Evolutionary conservation across 176 grass and related monocot genomes (phyloP).

Genomic region (Luzula sylvatica): DNA sequence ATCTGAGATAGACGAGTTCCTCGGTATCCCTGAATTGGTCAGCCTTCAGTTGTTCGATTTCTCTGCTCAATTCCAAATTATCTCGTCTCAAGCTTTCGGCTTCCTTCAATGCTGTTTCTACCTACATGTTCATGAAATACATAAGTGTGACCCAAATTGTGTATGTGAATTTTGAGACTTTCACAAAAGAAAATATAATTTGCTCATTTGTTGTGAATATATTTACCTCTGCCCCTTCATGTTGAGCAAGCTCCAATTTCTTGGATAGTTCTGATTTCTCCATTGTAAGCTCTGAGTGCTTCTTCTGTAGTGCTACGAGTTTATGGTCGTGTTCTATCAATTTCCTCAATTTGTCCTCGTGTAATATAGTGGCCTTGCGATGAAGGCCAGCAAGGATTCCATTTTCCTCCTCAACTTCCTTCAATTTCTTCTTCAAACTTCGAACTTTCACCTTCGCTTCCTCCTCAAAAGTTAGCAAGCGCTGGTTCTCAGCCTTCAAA

Average conservation of each 20-base stretch:
- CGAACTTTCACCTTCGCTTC: slow-evolving; percentile 6
- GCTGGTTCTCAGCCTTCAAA: slow-evolving; percentile 18
- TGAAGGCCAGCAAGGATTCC: slow-evolving; percentile 14
- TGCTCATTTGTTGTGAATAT: background rate
- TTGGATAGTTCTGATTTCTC: slow-evolving; percentile 7
- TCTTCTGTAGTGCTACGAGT: slow-evolving; percentile 7
- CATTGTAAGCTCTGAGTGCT: slow-evolving; percentile 1
- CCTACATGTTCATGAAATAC: background rate
- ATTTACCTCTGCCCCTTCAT: slow-evolving; percentile 5
- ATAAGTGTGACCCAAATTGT: background rate
- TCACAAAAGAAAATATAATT: background rate
- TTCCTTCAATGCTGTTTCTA: slow-evolving; percentile 16
- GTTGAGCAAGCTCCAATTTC: slow-evolving; percentile 13
- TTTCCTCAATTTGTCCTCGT: slow-evolving; percentile 23
- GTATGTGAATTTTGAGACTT: background rate
- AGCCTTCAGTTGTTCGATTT: slow-evolving; percentile 13
- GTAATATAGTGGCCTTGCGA: slow-evolving; percentile 16
- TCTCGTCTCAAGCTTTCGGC: slow-evolving; percentile 20
- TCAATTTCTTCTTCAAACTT: slow-evolving; percentile 22
- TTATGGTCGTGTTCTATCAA: slow-evolving; percentile 15
- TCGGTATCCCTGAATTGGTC: slow-evolving; percentile 20
- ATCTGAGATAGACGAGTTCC: slow-evolving; percentile 33
- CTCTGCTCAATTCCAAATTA: slow-evolving; percentile 18
- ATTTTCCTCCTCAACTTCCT: slow-evolving; percentile 22
- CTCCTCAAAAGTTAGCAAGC: slow-evolving; percentile 4